Conservation (phyloP, 148 eudicot species). For the Camellia sinensis region DNA sequence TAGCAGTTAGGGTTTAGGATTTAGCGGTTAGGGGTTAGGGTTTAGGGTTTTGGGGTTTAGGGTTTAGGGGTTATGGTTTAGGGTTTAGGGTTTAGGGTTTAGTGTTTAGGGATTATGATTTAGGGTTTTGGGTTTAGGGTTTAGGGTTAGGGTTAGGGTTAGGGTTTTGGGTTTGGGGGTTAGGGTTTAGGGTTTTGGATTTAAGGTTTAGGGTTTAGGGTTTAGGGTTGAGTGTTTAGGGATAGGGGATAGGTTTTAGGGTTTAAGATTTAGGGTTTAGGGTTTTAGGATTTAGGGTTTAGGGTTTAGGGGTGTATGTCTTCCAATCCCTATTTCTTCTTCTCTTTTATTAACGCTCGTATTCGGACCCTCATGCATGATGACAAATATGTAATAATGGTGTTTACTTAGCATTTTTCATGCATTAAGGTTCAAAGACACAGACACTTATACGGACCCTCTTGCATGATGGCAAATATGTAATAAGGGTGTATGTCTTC, state of each 20-base stretch:
- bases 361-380: no score
- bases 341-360: no score
- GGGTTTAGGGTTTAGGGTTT: conserved; percentile 1
- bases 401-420: no score
- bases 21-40: background rate
- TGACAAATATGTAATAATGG: no score
- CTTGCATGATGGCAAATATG: no score
- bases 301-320: no score
- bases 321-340: no score
- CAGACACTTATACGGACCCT: no score
- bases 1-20: no score
- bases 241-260: background rate
- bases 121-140: background rate
- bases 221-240: background rate
- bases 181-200: background rate
- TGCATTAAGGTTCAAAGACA: no score
- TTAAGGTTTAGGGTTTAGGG: background rate
- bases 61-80: conserved; percentile 1
- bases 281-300: background rate
- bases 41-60: background rate
- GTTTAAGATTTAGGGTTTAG: background rate
- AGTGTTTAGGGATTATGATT: background rate
- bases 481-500: no score
- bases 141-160: background rate
- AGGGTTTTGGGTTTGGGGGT: background rate